Base-by-base conservation (phyloP, 805 yeast species). In the Candida ulmi region DNA sequence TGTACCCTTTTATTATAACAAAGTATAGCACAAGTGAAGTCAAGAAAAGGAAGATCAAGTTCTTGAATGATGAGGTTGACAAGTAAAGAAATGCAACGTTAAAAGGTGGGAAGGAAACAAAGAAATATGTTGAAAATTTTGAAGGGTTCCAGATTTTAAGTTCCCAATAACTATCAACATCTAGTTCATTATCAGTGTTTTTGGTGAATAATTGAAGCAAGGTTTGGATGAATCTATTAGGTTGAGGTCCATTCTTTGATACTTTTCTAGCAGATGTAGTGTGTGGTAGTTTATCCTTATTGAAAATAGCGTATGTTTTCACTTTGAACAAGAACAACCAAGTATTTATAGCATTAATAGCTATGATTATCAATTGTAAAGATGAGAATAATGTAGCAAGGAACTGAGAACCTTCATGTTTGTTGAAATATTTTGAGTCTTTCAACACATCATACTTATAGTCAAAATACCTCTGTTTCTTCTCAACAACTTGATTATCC, bases 61-160 rank as follows among this genome's bases (percentile, higher is more conserved):
- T 55, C 12, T 57, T 55, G 56, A 71, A 60, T 1, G 69, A 51
- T 2, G 65, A 66, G 1, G 65, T 59, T 1, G 65, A 47, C 17
- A 62, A 44, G 44, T 66, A 60, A 39, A 77, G 58, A n/a, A 72
- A 59, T 3, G 69, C 38, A 8, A 76, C 46, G 35, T 69, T 72
- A 9, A 78, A 53, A 0, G 95, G 93, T 8, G 86, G 78, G 45
- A 78, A 78, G 2, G 74, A 58, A 3, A 75, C 64, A 23, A 74
- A 67, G 2, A 83, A 48, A 35, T 65, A 60, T 6, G 82, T 62
- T 25, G 69, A 69, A 54, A 81, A 79, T 45, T 66, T 66, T 0
- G 82, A 70, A 0, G 91, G 91, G 32, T 68, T 65, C 95, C 95
- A 84, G 36, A 82, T 72, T 16, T 61, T 62, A 31, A 84, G 55